Evolutionary conservation across 2,329 filamentous ascomycete genomes (phyloP).

Genomic region (Colletotrichum tropicale): DNA sequence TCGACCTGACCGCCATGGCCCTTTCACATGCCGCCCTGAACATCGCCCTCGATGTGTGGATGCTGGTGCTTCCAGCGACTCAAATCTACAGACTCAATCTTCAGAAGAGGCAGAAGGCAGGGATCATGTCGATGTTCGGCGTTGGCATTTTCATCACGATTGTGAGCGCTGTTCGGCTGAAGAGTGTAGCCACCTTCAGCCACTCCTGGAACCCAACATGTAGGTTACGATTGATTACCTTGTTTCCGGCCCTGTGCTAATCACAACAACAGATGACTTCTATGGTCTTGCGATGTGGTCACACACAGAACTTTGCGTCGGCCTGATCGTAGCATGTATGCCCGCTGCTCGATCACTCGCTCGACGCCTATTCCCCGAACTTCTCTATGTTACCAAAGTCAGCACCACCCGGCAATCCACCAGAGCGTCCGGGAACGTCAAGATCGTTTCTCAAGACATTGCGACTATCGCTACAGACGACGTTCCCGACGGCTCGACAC

Average conservation of each 20-base stretch:
- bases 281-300: constrained; percentile 36
- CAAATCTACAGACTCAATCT: constrained; percentile 14
- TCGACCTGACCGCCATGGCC: constrained; percentile 1
- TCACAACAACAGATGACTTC: constrained; percentile 26
- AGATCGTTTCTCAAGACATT: constrained; percentile 12
- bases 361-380: constrained; percentile 6
- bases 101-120: constrained; percentile 10
- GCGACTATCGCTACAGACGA: not conserved
- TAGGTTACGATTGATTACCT: constrained; percentile 35
- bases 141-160: constrained; percentile 10
- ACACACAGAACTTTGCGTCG: constrained; percentile 4
- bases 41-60: constrained; percentile 8
- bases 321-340: constrained; percentile 9
- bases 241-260: constrained; percentile 43
- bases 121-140: constrained; percentile 15
- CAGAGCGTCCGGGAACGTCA: constrained; percentile 4
- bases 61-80: not conserved
- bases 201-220: constrained; percentile 15
- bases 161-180: not conserved
- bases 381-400: constrained; percentile 2
- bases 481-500: not conserved
- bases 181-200: not conserved
- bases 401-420: not conserved
- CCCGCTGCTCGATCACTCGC: constrained; percentile 1
- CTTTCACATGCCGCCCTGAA: constrained; percentile 1